These are phyloP conservation scores for Alternaria metachromatica DNA, from an alignment of 2,329 filamentous ascomycete species.

Conservation along the genomic window DNA sequence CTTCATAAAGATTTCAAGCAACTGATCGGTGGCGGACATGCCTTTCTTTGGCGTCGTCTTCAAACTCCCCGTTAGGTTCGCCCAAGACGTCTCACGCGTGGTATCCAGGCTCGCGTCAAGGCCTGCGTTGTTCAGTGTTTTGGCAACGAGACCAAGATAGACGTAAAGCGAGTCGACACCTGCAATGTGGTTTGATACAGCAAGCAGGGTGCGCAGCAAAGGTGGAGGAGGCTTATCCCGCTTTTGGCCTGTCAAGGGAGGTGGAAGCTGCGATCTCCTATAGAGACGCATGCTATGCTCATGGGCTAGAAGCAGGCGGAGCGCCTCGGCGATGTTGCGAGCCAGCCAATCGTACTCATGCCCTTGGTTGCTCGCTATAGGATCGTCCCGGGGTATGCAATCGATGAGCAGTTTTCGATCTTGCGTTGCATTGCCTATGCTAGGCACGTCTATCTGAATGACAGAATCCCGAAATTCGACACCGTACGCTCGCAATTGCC, in stretches of 20 bases:
- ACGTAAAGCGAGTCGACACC: slow-evolving; percentile 46
- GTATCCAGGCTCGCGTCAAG: slow-evolving; percentile 35
- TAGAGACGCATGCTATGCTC: slow-evolving; percentile 78
- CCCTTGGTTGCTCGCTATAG: slow-evolving; percentile 22
- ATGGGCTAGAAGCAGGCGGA: slow-evolving; percentile 79
- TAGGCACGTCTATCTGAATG: slow-evolving; percentile 44
- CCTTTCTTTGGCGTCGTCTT: slow-evolving; percentile 32
- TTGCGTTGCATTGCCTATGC: slow-evolving; percentile 33
- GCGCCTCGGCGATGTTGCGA: slow-evolving; percentile 68
- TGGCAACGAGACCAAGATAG: slow-evolving; percentile 36
- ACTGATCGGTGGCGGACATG: slow-evolving; percentile 40
- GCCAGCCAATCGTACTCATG: slow-evolving; percentile 59
- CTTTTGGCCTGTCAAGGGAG: slow-evolving; percentile 60
- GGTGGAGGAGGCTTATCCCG: slow-evolving; percentile 59
- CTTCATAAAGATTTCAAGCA: slow-evolving; percentile 38
- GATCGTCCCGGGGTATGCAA: slow-evolving; percentile 67
- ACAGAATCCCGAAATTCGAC: slow-evolving; percentile 66
- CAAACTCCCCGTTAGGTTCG: slow-evolving; percentile 35
- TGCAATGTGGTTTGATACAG: slow-evolving; percentile 59
- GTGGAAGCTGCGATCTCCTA: slow-evolving; percentile 69
- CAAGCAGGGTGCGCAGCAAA: slow-evolving; percentile 66
- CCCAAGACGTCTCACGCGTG: slow-evolving; percentile 36
- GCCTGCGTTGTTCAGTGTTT: slow-evolving; percentile 37
- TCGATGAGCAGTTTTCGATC: slow-evolving; percentile 71
- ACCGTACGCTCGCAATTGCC: slow-evolving; percentile 72